Evolutionary conservation across 257 asterid genomes (phyloP).

Genomic region (Osmanthus fragrans): DNA sequence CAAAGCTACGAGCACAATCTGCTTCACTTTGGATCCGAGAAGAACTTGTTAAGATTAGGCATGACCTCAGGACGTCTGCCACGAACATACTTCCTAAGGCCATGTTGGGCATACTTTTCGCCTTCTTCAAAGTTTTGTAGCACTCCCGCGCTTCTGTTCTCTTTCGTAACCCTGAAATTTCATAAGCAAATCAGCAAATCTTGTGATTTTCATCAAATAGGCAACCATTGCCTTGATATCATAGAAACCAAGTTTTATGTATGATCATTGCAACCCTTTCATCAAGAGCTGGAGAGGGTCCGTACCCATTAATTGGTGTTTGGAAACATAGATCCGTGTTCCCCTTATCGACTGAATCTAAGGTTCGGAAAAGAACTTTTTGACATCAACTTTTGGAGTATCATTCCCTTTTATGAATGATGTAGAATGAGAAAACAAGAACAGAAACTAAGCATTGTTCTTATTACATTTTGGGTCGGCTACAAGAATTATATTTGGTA

Average conservation of each 20-base stretch:
- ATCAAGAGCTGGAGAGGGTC: too few species aligned
- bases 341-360: neutral
- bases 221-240: too few species aligned
- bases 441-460: neutral
- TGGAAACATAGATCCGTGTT: neutral
- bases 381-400: too few species aligned
- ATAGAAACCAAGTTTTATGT: neutral
- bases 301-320: neutral
- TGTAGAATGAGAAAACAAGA: neutral
- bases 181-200: neutral
- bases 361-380: neutral
- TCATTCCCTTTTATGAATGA: too few species aligned
- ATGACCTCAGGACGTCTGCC: conserved; percentile 42
- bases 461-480: neutral
- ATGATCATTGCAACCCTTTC: too few species aligned
- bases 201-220: neutral
- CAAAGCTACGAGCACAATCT: neutral
- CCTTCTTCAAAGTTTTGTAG: conserved; percentile 50
- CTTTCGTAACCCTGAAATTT: conserved; percentile 34
- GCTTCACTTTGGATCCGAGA: conserved; percentile 33
- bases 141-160: conserved; percentile 48
- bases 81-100: conserved; percentile 43
- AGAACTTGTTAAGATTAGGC: conserved; percentile 42
- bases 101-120: conserved; percentile 36
- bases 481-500: neutral